Evolutionary conservation across 768 basidiomycete genomes (phyloP).

Genomic region (Arthromyces matolae): DNA sequence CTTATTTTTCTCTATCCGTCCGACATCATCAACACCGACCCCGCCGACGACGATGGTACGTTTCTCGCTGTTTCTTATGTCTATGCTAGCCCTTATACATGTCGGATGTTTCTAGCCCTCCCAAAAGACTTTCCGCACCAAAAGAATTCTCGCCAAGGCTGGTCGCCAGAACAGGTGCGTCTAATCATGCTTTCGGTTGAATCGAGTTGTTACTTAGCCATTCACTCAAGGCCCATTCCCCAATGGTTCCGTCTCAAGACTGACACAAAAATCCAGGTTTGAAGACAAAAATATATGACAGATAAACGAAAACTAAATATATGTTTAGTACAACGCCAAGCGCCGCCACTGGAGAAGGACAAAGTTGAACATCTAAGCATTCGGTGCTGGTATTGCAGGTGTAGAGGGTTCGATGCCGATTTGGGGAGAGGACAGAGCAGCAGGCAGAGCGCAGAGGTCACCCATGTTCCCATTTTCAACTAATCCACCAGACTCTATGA

Average conservation of each 20-base stretch:
- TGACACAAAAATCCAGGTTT: constrained; percentile 90
- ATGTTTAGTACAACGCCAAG: constrained; percentile 82
- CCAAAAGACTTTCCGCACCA: constrained; percentile 97
- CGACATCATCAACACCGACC: constrained; percentile 28
- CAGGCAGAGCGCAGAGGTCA: too few relatives aligned
- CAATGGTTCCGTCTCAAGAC: constrained; percentile 99
- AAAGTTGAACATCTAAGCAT: constrained; percentile 88
- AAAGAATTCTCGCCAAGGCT: constrained; percentile 96
- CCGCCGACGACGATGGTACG: constrained; percentile 51
- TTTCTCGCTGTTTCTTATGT: constrained; percentile 3
- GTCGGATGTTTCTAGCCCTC: constrained; percentile 67
- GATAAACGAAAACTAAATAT: constrained; percentile 1
- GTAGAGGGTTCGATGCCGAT: neutral
- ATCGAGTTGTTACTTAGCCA: neutral
- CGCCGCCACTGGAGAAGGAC: constrained; percentile 99
- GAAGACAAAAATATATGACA: constrained; percentile 17
- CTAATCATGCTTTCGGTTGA: neutral
- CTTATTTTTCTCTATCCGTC: constrained; percentile 28
- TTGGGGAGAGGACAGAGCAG: constrained; percentile 9
- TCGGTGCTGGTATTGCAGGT: neutral
- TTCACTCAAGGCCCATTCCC: constrained; percentile 75
- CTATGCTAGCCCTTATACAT: constrained; percentile 7
- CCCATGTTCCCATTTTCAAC: constrained; percentile 19
- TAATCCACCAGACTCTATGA: constrained; percentile 18
- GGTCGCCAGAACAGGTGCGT: constrained; percentile 89